Base-by-base conservation (phyloP, 1,284 basidiomycete genomes). In the Ustilago curta region DNA sequence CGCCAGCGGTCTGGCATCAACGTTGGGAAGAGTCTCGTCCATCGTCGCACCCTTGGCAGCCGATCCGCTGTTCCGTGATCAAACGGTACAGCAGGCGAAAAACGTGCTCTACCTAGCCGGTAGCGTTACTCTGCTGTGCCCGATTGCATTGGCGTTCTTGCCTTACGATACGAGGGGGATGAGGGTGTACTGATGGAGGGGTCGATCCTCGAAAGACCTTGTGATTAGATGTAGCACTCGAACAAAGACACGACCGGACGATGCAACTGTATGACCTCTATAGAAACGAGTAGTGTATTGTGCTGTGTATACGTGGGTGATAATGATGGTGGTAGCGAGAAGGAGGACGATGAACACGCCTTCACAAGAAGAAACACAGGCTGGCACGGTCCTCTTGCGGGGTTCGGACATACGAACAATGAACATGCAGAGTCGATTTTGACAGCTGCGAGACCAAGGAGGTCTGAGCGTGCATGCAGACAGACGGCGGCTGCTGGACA, bases 61-160 rank as follows among this genome's bases (percentile, higher is more conserved):
- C 2, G 81, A 84, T 50, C 71, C 81, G 25, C 82, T 85, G 55
- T 82, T 91, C 91, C 87, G 94, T 94, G 87, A 96, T 14, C 44
- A 56, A 32, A 77, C 76, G 18, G 64, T 52, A 21, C 32, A 57
- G 18, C 69, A 71, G 27, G 76, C 77, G 1, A 57, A 52, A n/a
- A 59, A 78, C 37, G 70, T 74, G n/a, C 57, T 81, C 14, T 81
- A 81, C 43, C 58, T 81, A 16, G 79, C 71, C 3, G 79, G 77
- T 18, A 71, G 77, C 25, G 45, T 81, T 31, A 79, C 70, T 12
- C 39, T 81, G 12, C 23, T 81, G 8, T 78, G 75, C 27, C 79
- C 79, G 1, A 18, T 81, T 2, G 79, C 79, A 12, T 44, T 81
- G 23, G 70, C 69, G 3, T 61, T 81, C 11, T 48, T 81, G 45